These are phyloP conservation scores for Mortierella sp. DNA, from an alignment of 371 early-diverging fungal genomes.

Conservation along the genomic window DNA sequence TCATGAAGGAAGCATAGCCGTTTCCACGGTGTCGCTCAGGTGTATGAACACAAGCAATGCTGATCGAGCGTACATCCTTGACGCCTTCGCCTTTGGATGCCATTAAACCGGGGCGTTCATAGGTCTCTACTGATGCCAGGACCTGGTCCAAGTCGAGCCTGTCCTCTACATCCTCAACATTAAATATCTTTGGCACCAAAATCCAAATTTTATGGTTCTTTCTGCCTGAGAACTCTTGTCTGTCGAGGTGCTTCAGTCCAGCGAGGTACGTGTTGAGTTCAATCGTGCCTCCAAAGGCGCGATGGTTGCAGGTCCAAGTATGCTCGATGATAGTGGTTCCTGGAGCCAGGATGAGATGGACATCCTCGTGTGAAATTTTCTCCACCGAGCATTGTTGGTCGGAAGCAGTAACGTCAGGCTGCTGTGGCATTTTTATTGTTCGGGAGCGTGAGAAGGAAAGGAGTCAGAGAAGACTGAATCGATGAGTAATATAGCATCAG, in stretches of 20 bases:
- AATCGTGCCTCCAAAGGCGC: constrained; percentile 51
- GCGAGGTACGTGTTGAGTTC: constrained; percentile 39
- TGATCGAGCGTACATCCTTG: constrained; percentile 32
- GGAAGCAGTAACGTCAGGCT: not conserved
- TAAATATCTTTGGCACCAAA: constrained; percentile 48
- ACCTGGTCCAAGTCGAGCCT: constrained; percentile 23
- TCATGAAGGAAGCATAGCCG: constrained; percentile 56
- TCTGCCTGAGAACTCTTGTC: constrained; percentile 28
- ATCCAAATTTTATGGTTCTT: constrained; percentile 52
- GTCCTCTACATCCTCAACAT: constrained; percentile 10
- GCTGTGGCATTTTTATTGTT: too few species aligned
- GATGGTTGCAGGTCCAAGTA: constrained; percentile 47
- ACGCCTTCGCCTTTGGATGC: constrained; percentile 23
- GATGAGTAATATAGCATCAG: too few species aligned
- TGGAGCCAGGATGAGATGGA: constrained; percentile 28
- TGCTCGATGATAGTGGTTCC: constrained; percentile 28
- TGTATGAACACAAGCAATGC: constrained; percentile 58
- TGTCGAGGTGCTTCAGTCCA: constrained; percentile 43
- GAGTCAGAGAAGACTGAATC: too few species aligned
- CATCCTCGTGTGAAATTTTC: constrained; percentile 16
- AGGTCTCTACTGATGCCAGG: constrained; percentile 50
- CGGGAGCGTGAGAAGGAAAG: too few species aligned
- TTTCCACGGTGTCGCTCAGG: constrained; percentile 42
- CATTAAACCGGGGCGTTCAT: constrained; percentile 43
- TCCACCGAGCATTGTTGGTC: not conserved